A percentile compares a stretch with the other conserved stretches of the same genome.
phyloP scores from a whole-genome alignment of 208 protist genomes.

The Trypanosoma cruzi region DNA sequence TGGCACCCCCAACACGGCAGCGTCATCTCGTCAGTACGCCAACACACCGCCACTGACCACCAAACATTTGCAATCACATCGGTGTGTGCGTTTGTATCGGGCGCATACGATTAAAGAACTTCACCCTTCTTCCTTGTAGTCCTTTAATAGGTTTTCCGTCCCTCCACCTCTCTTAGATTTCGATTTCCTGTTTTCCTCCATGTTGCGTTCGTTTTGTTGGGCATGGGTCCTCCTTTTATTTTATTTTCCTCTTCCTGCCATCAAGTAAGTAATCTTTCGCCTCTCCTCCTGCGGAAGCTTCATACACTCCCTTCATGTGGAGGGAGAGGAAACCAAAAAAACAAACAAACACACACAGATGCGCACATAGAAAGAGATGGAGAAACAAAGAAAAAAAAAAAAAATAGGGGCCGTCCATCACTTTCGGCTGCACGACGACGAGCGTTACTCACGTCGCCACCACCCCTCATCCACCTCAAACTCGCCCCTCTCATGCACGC shows the following conservation, averaged over 20 bases:
- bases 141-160: not conserved
- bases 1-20: not conserved
- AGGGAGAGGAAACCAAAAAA: too few relatives aligned
- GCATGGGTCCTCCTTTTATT: not conserved
- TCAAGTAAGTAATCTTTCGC: not conserved
- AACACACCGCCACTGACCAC: not conserved
- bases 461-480: too few relatives aligned
- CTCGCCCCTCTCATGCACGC: not conserved
- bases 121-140: too few relatives aligned
- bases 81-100: not conserved
- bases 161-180: not conserved
- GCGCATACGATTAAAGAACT: not conserved
- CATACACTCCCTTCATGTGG: too few relatives aligned
- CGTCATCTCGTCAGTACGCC: not conserved
- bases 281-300: not conserved
- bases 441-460: too few relatives aligned
- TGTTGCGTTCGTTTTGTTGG: conserved; percentile 3
- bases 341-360: too few relatives aligned
- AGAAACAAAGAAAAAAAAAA: too few relatives aligned
- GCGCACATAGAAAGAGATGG: too few relatives aligned
- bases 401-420: too few relatives aligned
- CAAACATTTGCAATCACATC: not conserved
- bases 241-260: not conserved
- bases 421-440: too few relatives aligned
- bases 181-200: not conserved